A percentile compares a stretch with the other conserved stretches of the same genome.
Evolutionary conservation across 768 basidiomycete species (phyloP).

Genomic region (Leucocoprinus birnbaumii): DNA sequence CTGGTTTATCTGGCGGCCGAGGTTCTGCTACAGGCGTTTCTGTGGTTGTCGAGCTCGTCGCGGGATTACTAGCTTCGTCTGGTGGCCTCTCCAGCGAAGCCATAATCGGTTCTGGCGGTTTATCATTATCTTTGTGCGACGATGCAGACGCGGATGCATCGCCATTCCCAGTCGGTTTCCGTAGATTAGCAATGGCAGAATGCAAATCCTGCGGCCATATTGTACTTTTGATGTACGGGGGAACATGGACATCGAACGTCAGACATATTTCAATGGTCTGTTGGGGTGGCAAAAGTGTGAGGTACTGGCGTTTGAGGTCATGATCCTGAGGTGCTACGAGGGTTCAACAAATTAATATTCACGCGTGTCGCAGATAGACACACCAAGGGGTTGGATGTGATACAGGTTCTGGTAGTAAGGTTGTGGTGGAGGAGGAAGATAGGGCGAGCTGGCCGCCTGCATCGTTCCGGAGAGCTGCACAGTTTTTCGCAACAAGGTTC

Average conservation of each 20-base stretch:
- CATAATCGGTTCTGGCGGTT: constrained; percentile 10
- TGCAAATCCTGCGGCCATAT: constrained; percentile 74
- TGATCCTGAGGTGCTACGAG: constrained; percentile 40
- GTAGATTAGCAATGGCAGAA: constrained; percentile 56
- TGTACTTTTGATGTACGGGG: constrained; percentile 58
- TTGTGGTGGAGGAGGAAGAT: constrained; percentile 30
- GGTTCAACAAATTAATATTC: constrained; percentile 13
- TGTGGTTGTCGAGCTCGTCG: constrained; percentile 12
- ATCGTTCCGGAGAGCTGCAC: constrained; percentile 67
- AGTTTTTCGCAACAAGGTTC: constrained; percentile 72
- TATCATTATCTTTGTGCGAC: constrained; percentile 9
- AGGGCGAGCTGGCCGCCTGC: constrained; percentile 46
- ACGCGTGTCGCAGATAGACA: constrained; percentile 16
- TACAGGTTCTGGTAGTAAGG: constrained; percentile 34
- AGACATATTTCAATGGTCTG: constrained; percentile 83
- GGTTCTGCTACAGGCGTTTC: constrained; percentile 18
- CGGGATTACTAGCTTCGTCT: constrained; percentile 1
- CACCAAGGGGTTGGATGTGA: constrained; percentile 29
- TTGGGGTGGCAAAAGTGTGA: constrained; percentile 59
- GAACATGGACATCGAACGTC: constrained; percentile 65
- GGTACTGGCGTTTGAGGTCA: constrained; percentile 70
- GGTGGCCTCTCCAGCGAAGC: constrained; percentile 1
- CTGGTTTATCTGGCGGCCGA: constrained; percentile 19
- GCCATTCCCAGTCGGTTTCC: constrained; percentile 25
- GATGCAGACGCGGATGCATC: constrained; percentile 12